Evolutionary conservation across 306 rosid species (phyloP).

Genomic region (Cucumis cinereus): DNA sequence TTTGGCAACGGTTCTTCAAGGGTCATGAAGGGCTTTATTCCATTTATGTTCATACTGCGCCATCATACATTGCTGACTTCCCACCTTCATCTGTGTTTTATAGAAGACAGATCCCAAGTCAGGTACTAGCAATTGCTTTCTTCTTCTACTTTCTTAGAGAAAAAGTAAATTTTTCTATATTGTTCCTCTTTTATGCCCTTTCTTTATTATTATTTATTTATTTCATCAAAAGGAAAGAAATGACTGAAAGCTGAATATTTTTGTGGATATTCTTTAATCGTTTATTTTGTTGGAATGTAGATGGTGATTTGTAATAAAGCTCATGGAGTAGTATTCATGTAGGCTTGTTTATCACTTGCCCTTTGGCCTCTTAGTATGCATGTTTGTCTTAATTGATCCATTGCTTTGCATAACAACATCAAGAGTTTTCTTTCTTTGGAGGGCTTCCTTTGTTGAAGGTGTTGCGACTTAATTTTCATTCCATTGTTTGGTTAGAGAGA

Average conservation of each 20-base stretch:
- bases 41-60: slow-evolving; percentile 71
- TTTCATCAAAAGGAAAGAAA: background rate
- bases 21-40: slow-evolving; percentile 58
- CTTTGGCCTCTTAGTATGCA: background rate
- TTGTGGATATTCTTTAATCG: background rate
- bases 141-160: background rate
- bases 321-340: background rate
- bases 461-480: background rate
- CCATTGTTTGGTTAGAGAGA: background rate
- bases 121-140: slow-evolving; percentile 40
- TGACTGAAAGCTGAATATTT: background rate
- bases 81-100: slow-evolving; percentile 59
- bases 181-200: background rate
- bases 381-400: background rate
- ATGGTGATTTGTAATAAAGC: background rate
- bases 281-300: slow-evolving; percentile 1
- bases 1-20: slow-evolving; percentile 79
- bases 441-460: background rate
- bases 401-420: background rate
- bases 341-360: background rate
- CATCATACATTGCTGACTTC: slow-evolving; percentile 51
- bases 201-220: background rate
- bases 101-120: slow-evolving; percentile 79
- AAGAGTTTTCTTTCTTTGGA: background rate
- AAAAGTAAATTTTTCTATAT: background rate